These are phyloP conservation scores for Mortierella sp. DNA, from an alignment of 371 early-diverging fungal genomes.

Conservation along the genomic window DNA sequence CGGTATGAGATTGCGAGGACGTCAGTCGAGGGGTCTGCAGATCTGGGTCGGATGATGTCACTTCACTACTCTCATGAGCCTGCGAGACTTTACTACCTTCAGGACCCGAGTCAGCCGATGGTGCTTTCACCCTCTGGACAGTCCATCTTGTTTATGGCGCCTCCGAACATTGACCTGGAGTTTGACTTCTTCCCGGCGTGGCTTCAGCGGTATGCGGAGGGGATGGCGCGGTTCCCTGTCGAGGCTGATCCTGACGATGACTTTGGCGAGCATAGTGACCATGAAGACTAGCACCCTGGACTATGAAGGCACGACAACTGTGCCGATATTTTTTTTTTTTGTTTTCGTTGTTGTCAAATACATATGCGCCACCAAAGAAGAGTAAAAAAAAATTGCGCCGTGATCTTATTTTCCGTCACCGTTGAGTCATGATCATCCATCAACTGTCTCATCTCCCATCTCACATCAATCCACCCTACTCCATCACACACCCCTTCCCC, in stretches of 20 bases:
- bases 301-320: not conserved
- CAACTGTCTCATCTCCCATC: no score
- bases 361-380: not conserved
- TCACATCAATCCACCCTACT: not conserved
- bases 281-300: not conserved
- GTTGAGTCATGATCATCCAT: not conserved
- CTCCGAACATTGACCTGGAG: slow-evolving; percentile 18
- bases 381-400: not conserved
- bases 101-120: not conserved
- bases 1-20: slow-evolving; percentile 15
- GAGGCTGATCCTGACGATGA: no score
- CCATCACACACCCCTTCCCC: no score
- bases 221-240: not conserved
- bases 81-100: not conserved
- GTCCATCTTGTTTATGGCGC: not conserved
- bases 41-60: slow-evolving; percentile 7
- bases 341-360: not conserved
- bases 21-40: slow-evolving; percentile 14
- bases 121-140: not conserved
- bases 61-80: slow-evolving; percentile 2
- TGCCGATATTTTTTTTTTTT: not conserved
- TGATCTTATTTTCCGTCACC: not conserved
- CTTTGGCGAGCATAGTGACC: not conserved
- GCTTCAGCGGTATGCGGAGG: slow-evolving; percentile 23
- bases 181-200: slow-evolving; percentile 32